phyloP scores from a whole-genome alignment of 768 basidiomycete species.

The Strobilomyces echinocephalus region DNA sequence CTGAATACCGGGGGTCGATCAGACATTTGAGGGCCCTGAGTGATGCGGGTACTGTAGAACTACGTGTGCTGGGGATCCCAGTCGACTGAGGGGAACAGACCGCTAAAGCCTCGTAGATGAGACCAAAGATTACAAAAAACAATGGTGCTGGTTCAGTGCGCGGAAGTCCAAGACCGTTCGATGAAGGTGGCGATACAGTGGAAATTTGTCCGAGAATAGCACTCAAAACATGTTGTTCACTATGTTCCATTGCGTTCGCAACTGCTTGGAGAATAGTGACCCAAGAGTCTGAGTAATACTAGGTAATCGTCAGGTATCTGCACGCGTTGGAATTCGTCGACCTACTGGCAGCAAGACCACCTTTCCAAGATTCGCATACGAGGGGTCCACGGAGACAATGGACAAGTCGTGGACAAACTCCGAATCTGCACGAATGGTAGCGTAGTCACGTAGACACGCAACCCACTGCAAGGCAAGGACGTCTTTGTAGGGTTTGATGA shows the following conservation, averaged over 20 bases:
- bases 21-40: conserved; percentile 76
- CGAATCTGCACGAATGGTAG: conserved; percentile 82
- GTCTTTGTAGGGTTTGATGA: conserved; percentile 75
- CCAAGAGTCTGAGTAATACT: conserved; percentile 91
- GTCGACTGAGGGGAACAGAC: conserved; percentile 59
- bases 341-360: conserved; percentile 89
- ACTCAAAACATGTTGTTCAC: conserved; percentile 62
- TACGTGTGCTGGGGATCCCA: conserved; percentile 36
- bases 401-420: conserved; percentile 77
- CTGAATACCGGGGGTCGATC: conserved; percentile 76
- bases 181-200: conserved; percentile 13
- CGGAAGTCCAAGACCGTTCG: conserved; percentile 19
- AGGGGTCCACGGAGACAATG: conserved; percentile 70
- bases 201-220: conserved; percentile 72
- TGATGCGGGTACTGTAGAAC: conserved; percentile 51
- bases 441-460: conserved; percentile 85
- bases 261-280: conserved; percentile 79
- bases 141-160: conserved; percentile 65
- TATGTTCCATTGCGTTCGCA: conserved; percentile 67
- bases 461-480: conserved; percentile 84
- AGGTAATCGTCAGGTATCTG: conserved; percentile 1
- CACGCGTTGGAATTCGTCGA: conserved; percentile 5
- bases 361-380: conserved; percentile 82
- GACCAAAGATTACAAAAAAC: conserved; percentile 88
- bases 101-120: conserved; percentile 86